phyloP scores from a whole-genome alignment of 306 rosid species.

The Heteromeles arbutifolia region DNA sequence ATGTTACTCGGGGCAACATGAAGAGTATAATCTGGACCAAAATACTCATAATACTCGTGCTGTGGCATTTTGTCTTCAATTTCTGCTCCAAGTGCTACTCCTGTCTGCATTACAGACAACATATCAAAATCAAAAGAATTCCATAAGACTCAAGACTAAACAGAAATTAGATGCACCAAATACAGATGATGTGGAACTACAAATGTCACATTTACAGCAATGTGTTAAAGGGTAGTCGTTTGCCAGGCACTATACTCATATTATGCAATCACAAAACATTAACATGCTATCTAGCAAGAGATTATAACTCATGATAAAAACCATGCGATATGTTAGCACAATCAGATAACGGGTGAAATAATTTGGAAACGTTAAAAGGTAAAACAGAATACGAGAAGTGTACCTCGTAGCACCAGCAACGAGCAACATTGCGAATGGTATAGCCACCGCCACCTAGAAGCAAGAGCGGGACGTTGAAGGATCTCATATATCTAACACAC shows the following conservation, averaged over 20 bases:
- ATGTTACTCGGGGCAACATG: conserved; percentile 96
- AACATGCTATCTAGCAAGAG: not conserved
- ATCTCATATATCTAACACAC: conserved; percentile 82
- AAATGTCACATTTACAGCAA: not conserved
- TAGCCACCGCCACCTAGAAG: conserved; percentile 87
- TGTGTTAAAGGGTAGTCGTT: not conserved
- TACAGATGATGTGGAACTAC: not conserved
- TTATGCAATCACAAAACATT: not conserved
- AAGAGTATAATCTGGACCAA: conserved; percentile 88
- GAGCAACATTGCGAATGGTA: conserved; percentile 86
- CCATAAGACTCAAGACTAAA: conserved; percentile 1
- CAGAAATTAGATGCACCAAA: not conserved
- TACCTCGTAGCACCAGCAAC: conserved; percentile 95
- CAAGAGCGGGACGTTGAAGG: conserved; percentile 82
- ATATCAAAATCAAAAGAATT: conserved; percentile 12
- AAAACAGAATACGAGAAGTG: not conserved
- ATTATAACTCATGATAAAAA: not conserved
- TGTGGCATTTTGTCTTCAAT: conserved; percentile 93
- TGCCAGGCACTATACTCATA: not conserved
- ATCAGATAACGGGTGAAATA: not conserved
- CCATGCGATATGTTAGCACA: not conserved
- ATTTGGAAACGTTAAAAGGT: not conserved
- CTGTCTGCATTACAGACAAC: conserved; percentile 57
- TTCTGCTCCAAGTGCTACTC: conserved; percentile 88
- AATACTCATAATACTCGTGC: conserved; percentile 84